Evolutionary conservation across 768 basidiomycete species (phyloP), one percentile per base, ranked within the genome.

Genomic region (Calocybe gangraenosa): DNA sequence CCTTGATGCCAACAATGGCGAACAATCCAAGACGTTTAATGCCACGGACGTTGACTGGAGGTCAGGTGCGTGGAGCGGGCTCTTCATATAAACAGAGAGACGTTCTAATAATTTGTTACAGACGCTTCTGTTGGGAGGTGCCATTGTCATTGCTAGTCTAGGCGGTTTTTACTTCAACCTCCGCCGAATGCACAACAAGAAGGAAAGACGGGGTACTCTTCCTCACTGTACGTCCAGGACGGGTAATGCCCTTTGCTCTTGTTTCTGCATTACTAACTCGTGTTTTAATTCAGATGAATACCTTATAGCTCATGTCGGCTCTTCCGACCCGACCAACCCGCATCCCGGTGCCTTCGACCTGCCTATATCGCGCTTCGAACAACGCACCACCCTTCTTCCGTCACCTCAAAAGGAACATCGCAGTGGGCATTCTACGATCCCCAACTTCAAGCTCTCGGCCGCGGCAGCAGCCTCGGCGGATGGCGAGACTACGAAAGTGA

Each of bases 201-300:
- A 63, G 49, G 55, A 57, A 20, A 50, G 43, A 7, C 43, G 31
- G 7, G 66, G 65, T 3, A 55, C 32, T 31, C 62, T 61, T 39
- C 66, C 68, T 31, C 49, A 60, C 21, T 63, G 66, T 66, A 52
- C 38, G 61, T 53, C 36, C n/a, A n/a, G n/a, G n/a, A n/a, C n/a
- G n/a, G n/a, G 17, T 18, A 13, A 21, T 13, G 7, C 28, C n/a
- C 8, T 17, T 20, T 32, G 19, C 15, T 23, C 5, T n/a, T 21
- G 9, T 19, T 25, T 33, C 28, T 18, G 28, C 23, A 2, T 7
- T 15, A 22, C 25, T 49, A 2, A 39, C 7, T 20, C 19, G 7
- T n/a, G 10, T 38, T n/a, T 5, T 15, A 14, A 9, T 34, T 3
- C 37, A 67, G 67, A 64, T 40, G 67, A 69, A 51, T 62, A 65